A percentile compares a stretch with the other conserved stretches of the same genome.
phyloP scores from a whole-genome alignment of 208 protist species.

The Phytomonas sp. region DNA sequence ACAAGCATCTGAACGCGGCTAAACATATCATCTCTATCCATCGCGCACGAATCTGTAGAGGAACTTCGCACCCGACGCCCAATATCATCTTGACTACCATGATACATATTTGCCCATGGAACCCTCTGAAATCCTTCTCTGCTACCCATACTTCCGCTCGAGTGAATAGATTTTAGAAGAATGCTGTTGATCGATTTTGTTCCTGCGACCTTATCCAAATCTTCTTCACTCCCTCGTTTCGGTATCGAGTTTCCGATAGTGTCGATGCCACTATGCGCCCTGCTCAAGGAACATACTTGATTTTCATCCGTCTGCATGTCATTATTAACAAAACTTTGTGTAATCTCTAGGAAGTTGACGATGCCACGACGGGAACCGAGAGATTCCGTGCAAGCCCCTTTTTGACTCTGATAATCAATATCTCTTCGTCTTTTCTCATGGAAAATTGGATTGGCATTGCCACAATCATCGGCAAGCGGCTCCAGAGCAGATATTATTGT shows the following conservation, averaged over 20 bases:
- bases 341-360: neutral
- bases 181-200: neutral
- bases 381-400: neutral
- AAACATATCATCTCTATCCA: neutral
- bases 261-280: neutral
- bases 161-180: neutral
- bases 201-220: neutral
- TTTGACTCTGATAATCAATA: neutral
- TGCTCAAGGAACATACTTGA: too few relatives aligned
- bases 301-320: neutral
- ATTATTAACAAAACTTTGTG: neutral
- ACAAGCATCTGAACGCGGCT: neutral
- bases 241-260: neutral
- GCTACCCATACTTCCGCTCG: neutral
- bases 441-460: neutral
- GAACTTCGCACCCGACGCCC: neutral
- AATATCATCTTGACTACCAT: neutral
- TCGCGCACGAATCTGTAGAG: neutral
- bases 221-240: neutral
- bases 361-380: neutral
- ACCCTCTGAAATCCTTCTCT: neutral
- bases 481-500: too few relatives aligned
- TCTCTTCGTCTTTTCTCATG: neutral
- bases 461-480: neutral
- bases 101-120: neutral